Conservation (phyloP, 768 basidiomycete genomes). For the Macrolepiota fuliginosa region DNA sequence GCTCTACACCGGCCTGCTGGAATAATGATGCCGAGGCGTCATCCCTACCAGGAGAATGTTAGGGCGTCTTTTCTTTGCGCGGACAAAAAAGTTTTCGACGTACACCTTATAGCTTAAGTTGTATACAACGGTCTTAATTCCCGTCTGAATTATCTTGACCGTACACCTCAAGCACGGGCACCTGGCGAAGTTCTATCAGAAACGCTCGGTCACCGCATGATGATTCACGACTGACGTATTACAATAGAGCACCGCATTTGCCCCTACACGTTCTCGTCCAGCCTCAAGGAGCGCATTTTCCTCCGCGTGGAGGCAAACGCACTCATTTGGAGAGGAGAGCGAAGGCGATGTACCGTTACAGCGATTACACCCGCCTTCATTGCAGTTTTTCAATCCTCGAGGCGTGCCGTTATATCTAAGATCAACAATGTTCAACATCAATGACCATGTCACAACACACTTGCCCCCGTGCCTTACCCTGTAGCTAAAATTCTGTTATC, state of each 20-base stretch:
- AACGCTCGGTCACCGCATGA: not conserved
- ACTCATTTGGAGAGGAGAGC: conserved; percentile 60
- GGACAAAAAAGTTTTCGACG: conserved; percentile 25
- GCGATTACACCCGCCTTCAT: conserved; percentile 82
- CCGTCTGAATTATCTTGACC: conserved; percentile 95
- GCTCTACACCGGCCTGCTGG: conserved; percentile 75
- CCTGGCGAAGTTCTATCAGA: conserved; percentile 36
- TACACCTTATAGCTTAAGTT: conserved; percentile 95
- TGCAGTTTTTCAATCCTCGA: conserved; percentile 85
- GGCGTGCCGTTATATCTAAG: conserved; percentile 94
- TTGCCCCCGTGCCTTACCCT: conserved; percentile 47
- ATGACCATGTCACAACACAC: not conserved
- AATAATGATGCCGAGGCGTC: conserved; percentile 79
- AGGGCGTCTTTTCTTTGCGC: not conserved
- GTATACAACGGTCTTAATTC: conserved; percentile 90
- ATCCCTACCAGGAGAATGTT: conserved; percentile 49
- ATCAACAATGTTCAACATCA: conserved; percentile 4
- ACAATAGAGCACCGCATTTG: conserved; percentile 88
- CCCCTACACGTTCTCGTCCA: conserved; percentile 85
- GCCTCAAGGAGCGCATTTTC: conserved; percentile 97
- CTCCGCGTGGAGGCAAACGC: conserved; percentile 95
- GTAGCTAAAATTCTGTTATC: conserved; percentile 78
- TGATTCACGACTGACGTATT: conserved; percentile 73
- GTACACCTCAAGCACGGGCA: conserved; percentile 97
- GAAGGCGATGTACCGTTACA: conserved; percentile 61